Conservation (phyloP, 257 asterid genomes). For the Solanum bulbocastanum region DNA sequence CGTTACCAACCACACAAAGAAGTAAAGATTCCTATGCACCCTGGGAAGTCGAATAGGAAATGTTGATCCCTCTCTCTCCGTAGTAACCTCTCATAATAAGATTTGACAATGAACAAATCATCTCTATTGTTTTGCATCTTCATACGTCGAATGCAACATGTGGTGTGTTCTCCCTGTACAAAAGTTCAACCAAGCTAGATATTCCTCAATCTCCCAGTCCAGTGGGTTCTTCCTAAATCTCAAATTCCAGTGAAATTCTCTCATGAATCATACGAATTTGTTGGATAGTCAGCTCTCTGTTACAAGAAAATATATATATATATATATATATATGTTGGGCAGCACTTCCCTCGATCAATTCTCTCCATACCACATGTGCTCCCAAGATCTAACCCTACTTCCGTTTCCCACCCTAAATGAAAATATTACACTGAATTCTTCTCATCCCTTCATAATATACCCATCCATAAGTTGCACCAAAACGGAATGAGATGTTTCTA, state of each 20-base stretch:
- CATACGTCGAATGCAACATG: background rate
- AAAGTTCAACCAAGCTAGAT: background rate
- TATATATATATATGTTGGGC: background rate
- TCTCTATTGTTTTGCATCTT: background rate
- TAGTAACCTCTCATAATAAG: background rate
- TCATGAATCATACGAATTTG: background rate
- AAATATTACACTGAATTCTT: background rate
- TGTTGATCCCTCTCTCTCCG: background rate
- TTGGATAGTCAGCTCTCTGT: background rate
- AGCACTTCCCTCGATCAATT: background rate
- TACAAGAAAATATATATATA: too few relatives aligned
- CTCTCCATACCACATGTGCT: background rate
- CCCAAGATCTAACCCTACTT: background rate
- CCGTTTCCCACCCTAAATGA: background rate
- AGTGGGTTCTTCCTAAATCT: background rate
- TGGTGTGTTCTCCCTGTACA: background rate
- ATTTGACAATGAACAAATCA: background rate
- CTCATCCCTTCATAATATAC: background rate
- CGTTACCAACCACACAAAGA: background rate
- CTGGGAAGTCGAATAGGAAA: background rate
- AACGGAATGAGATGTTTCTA: background rate
- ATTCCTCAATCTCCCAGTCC: background rate
- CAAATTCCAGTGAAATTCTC: background rate
- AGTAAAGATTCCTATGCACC: background rate
- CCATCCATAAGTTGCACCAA: background rate